Conservation (phyloP, 108 stramenopile species). For the Discostella pseudostelligera region DNA sequence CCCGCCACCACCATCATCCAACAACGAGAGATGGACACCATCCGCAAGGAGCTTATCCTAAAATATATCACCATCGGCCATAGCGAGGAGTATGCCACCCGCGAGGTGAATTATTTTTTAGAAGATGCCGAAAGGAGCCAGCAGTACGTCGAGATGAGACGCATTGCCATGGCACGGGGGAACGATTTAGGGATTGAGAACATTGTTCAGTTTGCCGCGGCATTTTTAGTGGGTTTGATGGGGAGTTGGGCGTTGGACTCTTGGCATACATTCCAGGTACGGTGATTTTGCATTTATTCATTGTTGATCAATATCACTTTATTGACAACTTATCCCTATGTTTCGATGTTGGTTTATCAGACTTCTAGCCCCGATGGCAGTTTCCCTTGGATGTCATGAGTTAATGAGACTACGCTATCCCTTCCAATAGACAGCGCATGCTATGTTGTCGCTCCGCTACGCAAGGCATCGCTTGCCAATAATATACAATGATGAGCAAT, state of each 20-base stretch:
- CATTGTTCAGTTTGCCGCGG: constrained; percentile 37
- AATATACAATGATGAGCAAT: too few species aligned
- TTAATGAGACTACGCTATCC: background rate
- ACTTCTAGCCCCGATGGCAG: constrained; percentile 21
- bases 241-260: constrained; percentile 27
- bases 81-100: constrained; percentile 41
- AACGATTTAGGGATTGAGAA: constrained; percentile 48
- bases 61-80: constrained; percentile 44
- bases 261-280: constrained; percentile 18
- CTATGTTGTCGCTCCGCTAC: too few species aligned
- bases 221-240: constrained; percentile 36
- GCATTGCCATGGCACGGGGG: constrained; percentile 42
- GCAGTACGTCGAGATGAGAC: constrained; percentile 48
- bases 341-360: constrained; percentile 10
- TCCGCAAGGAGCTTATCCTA: constrained; percentile 39
- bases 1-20: constrained; percentile 27
- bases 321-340: background rate
- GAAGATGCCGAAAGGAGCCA: constrained; percentile 40
- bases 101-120: constrained; percentile 43
- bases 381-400: constrained; percentile 34
- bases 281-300: background rate
- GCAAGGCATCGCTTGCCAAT: too few species aligned
- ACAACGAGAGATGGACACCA: constrained; percentile 37
- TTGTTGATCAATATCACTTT: constrained; percentile 3
- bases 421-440: background rate